Evolutionary conservation across 2,329 filamentous ascomycete genomes (phyloP).

Genomic region (Trichoderma atroviride): DNA sequence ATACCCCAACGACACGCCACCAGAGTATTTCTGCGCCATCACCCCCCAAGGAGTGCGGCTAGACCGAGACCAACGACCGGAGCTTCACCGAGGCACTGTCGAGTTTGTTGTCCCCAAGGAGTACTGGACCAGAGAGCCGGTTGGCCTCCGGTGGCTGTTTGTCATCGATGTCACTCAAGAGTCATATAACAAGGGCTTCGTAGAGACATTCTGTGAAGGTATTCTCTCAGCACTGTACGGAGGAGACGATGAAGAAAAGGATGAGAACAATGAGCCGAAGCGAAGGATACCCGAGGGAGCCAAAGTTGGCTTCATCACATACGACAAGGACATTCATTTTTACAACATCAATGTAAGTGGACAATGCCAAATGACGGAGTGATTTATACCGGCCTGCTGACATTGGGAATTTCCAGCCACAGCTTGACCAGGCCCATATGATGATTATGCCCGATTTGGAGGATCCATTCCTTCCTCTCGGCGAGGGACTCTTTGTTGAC

Average conservation of each 20-base stretch:
- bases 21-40: constrained; percentile 91
- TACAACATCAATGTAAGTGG: constrained; percentile 84
- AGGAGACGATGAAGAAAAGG: constrained; percentile 53
- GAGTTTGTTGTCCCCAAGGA: constrained; percentile 98
- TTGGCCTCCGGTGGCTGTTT: constrained; percentile 86
- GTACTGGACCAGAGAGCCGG: constrained; percentile 95
- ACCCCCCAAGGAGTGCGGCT: constrained; percentile 84
- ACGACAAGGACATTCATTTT: constrained; percentile 95
- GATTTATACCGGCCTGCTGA: neutral
- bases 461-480: constrained; percentile 91
- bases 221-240: constrained; percentile 85
- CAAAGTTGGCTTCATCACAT: constrained; percentile 93
- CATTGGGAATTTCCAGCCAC: constrained; percentile 51
- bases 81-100: constrained; percentile 88
- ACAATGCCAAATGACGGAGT: neutral
- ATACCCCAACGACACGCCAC: constrained; percentile 89
- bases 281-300: constrained; percentile 72
- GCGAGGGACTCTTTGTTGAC: constrained; percentile 91
- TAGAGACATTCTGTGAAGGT: constrained; percentile 88
- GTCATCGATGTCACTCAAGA: constrained; percentile 92
- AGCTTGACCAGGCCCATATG: constrained; percentile 89
- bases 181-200: constrained; percentile 84
- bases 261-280: constrained; percentile 56
- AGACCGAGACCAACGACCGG: constrained; percentile 85
- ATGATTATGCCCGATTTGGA: constrained; percentile 98